Evolutionary conservation across 306 rosid genomes (phyloP), one percentile per base, ranked within the genome.

Genomic region (Citrullus amarus): DNA sequence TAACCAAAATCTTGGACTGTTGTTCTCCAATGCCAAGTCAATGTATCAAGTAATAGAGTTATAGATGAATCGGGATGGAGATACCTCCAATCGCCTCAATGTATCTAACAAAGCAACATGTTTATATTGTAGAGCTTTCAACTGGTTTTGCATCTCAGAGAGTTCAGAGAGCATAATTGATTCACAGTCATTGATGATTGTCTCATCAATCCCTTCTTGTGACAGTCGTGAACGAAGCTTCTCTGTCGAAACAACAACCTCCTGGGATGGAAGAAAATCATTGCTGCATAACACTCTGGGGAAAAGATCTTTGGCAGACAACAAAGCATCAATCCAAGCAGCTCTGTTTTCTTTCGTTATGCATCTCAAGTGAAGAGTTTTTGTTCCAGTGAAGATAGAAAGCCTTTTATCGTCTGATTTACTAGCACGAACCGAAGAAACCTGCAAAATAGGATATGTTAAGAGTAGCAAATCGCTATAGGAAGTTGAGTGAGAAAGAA

Each of bases 381-480:
- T 95, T 38, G 97, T 95, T 68, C 99, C 99, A 48, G 99, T 91
- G 84, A 95, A 92, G 83, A 95, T 84, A 54, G 97, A 91, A 81
- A 95, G 97, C 77, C 99, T 87, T 81, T 90, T 92, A 66, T 95
- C 97, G 78, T 95, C 99, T 60, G 99, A 95, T 87, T 95, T 95
- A 93, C 99, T 92, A 78, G 92, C 90, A 78, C 97, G 97, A 76
- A 95, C 84, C 12, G 97, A 92, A 80, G 99, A 92, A 87, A 95
- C 99, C 99, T 95, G 91, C 38, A 80, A 84, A 55, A 79, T 82
- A 88, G 65, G 84, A 78, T 76, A 48, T 22, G 72, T 77, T 43
- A 83, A 62, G 86, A 55, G 75, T 77, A 81, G 81, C 80, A 80
- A 81, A 82, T 74, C 74, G 28, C 17, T 50, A 56, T 25, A 68